Percentiles rank a stretch among this genome's conserved stretches.
Evolutionary conservation across 257 asterid species (phyloP).

Genomic region (Salvia splendens): DNA sequence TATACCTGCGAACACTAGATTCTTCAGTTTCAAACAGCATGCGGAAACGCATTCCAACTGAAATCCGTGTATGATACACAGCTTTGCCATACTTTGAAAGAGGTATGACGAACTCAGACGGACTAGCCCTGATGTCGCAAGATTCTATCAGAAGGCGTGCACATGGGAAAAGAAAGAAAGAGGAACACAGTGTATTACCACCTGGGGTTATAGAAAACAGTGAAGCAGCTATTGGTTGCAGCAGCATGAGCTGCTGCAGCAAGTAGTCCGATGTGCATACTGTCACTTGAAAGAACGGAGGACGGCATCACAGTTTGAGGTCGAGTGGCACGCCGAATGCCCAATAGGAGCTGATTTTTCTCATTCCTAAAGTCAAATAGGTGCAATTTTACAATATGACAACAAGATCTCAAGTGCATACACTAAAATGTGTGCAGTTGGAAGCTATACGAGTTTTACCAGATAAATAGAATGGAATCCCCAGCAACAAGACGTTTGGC

Average conservation of each 20-base stretch:
- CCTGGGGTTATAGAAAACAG: slow-evolving; percentile 93
- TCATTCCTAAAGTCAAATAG: slow-evolving; percentile 65
- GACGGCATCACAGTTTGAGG: slow-evolving; percentile 99
- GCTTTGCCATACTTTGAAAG: slow-evolving; percentile 90
- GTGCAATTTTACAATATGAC: not conserved
- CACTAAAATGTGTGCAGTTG: slow-evolving; percentile 4
- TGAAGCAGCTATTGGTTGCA: slow-evolving; percentile 94
- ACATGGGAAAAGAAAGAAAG: not conserved
- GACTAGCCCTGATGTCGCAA: slow-evolving; percentile 77
- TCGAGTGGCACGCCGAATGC: slow-evolving; percentile 86
- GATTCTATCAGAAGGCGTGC: slow-evolving; percentile 27
- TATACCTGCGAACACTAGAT: slow-evolving; percentile 96
- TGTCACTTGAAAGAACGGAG: slow-evolving; percentile 94
- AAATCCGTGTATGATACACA: slow-evolving; percentile 87
- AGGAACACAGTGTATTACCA: slow-evolving; percentile 21
- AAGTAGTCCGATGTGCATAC: slow-evolving; percentile 97
- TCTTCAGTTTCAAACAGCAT: slow-evolving; percentile 99
- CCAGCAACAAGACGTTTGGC: slow-evolving; percentile 67
- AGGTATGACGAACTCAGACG: slow-evolving; percentile 91
- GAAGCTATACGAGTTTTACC: slow-evolving; percentile 43
- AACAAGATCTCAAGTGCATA: slow-evolving; percentile 12
- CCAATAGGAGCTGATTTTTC: slow-evolving; percentile 90
- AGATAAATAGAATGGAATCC: slow-evolving; percentile 60
- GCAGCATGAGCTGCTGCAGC: slow-evolving; percentile 99
- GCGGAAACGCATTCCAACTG: slow-evolving; percentile 96